Evolutionary conservation across 164 flowering plant species (phyloP), one percentile per base, ranked within the genome.

Genomic region (Liriodendron chinense): DNA sequence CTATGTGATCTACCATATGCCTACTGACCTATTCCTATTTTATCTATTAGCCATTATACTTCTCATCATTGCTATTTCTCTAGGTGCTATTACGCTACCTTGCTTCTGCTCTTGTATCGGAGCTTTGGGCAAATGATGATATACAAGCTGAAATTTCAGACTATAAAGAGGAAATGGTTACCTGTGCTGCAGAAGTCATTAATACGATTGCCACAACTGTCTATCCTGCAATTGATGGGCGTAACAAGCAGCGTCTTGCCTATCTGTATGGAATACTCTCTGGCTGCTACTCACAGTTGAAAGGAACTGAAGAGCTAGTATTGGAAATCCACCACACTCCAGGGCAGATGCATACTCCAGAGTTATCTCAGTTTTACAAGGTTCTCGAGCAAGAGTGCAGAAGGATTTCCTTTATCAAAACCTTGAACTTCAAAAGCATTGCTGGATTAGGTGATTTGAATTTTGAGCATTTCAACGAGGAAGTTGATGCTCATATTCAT

Each of bases 351-450:
- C 74, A 67, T 74, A 34, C 76, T 76, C 47, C 70, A 70, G 78
- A 79, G 47, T 78, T 90, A 21, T 78, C 88, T 77, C 84, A 76
- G 61, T 90, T 82, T 61, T 92, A 84, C 82, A 82, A 85, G 84
- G 76, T 89, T 71, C 77, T 90, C 72, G 90, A 82, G 84, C 87
- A 91, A 79, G 97, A 92, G 84, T 96, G 99, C 75, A 68, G 67
- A 70, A 86, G 88, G 79, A 85, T 94, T 68, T 85, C 98, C 71
- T 87, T 86, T 72, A 80, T 96, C 34, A 76, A 78, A 75, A 80
- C 79, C 72, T 81, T 96, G 76, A 84, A 96, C 86, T 94, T 94
- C 83, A 96, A 96, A 85, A 90, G 90, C 73, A 84, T 96, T 83
- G 94, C 89, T 49, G 91, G 87, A 57, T 80, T 93, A 76, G 81